Conservation (phyloP, 2,329 filamentous ascomycete genomes). For the Scytalidium sp. region DNA sequence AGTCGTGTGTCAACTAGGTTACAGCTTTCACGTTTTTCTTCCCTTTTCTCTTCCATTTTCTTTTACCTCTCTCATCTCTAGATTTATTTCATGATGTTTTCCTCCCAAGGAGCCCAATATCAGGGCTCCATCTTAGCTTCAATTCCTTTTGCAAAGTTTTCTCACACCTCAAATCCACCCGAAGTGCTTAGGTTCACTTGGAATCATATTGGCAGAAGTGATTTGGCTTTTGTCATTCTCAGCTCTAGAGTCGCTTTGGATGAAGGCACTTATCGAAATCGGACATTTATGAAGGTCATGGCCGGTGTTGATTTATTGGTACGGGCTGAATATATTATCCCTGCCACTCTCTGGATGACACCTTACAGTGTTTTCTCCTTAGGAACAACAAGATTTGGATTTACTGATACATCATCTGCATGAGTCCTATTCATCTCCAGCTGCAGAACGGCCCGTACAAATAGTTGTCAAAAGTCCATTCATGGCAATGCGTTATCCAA, state of each 20-base stretch:
- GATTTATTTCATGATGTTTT: background rate
- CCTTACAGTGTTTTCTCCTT: background rate
- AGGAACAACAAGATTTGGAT: conserved; percentile 28
- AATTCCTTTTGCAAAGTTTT: conserved; percentile 27
- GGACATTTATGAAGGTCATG: conserved; percentile 33
- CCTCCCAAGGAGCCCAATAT: conserved; percentile 9
- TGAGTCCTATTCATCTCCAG: conserved; percentile 13
- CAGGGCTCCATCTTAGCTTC: conserved; percentile 14
- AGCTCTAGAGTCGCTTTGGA: conserved; percentile 15
- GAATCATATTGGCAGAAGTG: conserved; percentile 24
- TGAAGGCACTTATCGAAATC: conserved; percentile 14
- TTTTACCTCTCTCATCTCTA: conserved; percentile 17
- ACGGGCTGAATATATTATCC: conserved; percentile 15
- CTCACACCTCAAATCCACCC: conserved; percentile 19
- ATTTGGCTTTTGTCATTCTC: conserved; percentile 24
- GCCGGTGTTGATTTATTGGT: conserved; percentile 40
- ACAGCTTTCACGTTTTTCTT: background rate
- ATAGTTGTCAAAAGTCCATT: conserved; percentile 27
- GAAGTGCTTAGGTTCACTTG: conserved; percentile 20
- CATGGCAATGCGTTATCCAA: conserved; percentile 33
- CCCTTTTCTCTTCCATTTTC: background rate
- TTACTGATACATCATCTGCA: conserved; percentile 16
- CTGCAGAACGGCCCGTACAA: conserved; percentile 25
- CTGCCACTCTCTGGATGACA: background rate
- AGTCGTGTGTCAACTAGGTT: background rate